These are phyloP conservation scores for Corylus americana DNA, from an alignment of 306 rosid species.

Conservation along the genomic window DNA sequence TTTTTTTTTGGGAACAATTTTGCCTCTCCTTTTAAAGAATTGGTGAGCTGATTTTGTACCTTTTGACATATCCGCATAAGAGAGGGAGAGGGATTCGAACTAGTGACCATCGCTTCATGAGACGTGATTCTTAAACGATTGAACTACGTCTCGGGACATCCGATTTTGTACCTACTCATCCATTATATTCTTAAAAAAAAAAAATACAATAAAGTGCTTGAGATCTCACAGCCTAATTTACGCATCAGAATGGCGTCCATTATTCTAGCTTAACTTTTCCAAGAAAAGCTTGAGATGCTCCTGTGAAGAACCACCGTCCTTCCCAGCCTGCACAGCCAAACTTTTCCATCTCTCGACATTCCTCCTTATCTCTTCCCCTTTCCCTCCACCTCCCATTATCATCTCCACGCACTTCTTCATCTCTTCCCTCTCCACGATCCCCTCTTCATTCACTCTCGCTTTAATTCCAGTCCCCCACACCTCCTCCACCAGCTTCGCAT, in stretches of 20 bases:
- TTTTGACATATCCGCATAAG: no score
- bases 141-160: no score
- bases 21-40: no score
- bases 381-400: slow-evolving; percentile 26
- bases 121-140: no score
- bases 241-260: neutral
- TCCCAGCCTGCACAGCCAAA: slow-evolving; percentile 21
- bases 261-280: neutral
- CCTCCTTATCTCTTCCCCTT: slow-evolving; percentile 21
- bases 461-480: slow-evolving; percentile 38
- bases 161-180: no score
- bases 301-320: slow-evolving; percentile 32
- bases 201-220: no score
- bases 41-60: no score
- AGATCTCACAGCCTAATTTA: no score
- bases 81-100: no score
- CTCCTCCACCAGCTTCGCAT: slow-evolving; percentile 30
- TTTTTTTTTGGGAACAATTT: no score
- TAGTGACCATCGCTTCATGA: no score
- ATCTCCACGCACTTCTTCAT: slow-evolving; percentile 31
- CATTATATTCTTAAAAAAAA: no score
- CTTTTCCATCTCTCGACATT: slow-evolving; percentile 42
- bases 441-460: slow-evolving; percentile 9
- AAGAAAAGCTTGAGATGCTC: slow-evolving; percentile 19
- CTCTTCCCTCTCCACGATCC: slow-evolving; percentile 11